Base-by-base conservation (phyloP, 2,329 filamentous ascomycete genomes). In the Seiridium unicorne region DNA sequence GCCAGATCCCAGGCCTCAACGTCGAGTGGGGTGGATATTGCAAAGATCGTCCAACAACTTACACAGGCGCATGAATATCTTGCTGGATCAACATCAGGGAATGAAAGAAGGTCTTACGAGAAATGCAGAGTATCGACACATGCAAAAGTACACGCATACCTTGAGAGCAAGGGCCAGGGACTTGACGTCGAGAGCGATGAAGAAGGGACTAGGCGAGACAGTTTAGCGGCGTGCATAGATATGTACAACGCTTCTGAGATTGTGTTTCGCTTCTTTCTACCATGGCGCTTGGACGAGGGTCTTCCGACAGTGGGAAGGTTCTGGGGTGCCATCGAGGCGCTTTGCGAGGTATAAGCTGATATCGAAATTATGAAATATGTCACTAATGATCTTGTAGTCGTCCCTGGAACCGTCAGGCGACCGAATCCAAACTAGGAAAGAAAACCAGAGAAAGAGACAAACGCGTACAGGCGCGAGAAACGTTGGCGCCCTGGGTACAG, bases 201-300 rank as follows among this genome's bases (percentile, higher is more conserved):
- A 3, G 42, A 59, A n/a, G 18, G 13, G 1, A 36, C 44, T 18
- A 49, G 53, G 13, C 59, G 47, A 36, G 38, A 48, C 42, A 57
- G 55, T 6, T 65, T 60, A 55, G 63, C 65, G 31, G 59, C 47
- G 11, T 60, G 59, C 32, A 58, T 70, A 11, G 68, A 70, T 49
- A 34, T 67, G 26, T 66, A 69, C 59, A 70, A 67, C 42, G 61
- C 66, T 1, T 67, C 64, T 10, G 62, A 64, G 42, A 46, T 66
- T 9, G 34, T 67, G 3, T 66, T 65, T 42, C 49, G 55, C 8
- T 68, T 66, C 57, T 71, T 71, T 51, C 44, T 69, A 5, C 67
- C 67, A 9, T 38, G 32, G 3, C 11, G 38, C 5, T 32, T 58
- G 61, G 31, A 60, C 13, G 11, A 34, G 6, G 48, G 63, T 10